Percentiles rank a stretch among this genome's conserved stretches.
phyloP scores from a whole-genome alignment of 345 rosid genomes.

The Murraya koenigii region DNA sequence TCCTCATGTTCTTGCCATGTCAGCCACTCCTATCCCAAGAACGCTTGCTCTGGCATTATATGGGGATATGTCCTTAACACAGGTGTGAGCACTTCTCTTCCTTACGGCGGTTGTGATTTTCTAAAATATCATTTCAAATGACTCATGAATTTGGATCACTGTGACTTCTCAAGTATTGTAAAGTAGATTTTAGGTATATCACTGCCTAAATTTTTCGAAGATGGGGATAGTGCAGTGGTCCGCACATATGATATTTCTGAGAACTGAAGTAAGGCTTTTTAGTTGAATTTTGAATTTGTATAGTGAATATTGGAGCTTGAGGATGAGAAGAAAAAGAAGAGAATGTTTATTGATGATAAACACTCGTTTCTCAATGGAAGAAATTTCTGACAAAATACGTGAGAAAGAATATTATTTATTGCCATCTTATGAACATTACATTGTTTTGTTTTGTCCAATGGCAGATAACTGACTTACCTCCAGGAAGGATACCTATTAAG shows the following conservation, averaged over 20 bases:
- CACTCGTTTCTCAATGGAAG: background rate
- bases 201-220: background rate
- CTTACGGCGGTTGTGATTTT: slow-evolving; percentile 12
- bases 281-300: background rate
- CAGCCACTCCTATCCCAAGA: slow-evolving; percentile 96
- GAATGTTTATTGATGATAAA: background rate
- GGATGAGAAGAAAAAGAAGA: background rate
- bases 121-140: background rate
- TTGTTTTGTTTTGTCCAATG: slow-evolving; percentile 16
- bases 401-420: background rate
- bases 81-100: slow-evolving; percentile 42
- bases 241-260: background rate
- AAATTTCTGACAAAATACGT: background rate
- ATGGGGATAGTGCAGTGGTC: background rate
- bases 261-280: background rate
- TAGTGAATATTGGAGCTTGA: background rate
- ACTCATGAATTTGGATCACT: slow-evolving; percentile 1
- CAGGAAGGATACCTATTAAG: slow-evolving; percentile 90
- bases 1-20: slow-evolving; percentile 94
- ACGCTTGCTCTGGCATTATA: slow-evolving; percentile 91
- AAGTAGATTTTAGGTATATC: background rate
- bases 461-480: slow-evolving; percentile 92
- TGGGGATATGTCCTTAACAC: slow-evolving; percentile 87
- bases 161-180: background rate
- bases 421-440: background rate